Conservation (phyloP, 192 early-diverging fungal species). For the Chytriomyces confervae region DNA sequence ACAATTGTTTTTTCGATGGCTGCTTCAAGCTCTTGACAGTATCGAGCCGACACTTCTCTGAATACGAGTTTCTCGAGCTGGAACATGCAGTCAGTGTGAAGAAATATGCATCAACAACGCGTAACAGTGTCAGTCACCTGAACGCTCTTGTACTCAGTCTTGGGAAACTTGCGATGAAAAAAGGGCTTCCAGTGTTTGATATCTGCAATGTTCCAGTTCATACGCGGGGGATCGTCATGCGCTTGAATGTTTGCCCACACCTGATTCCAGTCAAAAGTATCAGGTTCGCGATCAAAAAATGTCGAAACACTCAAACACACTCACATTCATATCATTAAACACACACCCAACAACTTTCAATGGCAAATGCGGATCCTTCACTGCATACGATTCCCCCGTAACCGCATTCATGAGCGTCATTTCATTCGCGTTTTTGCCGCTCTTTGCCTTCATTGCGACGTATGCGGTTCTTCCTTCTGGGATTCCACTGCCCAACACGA, state of each 20-base stretch:
- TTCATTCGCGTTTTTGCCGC: background rate
- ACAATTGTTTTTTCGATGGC: conserved; percentile 49
- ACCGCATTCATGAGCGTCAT: conserved; percentile 55
- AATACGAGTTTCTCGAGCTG: conserved; percentile 49
- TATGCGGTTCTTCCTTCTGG: conserved; percentile 53
- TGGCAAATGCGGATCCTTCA: conserved; percentile 47
- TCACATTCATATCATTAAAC: conserved; percentile 61
- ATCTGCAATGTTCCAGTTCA: conserved; percentile 53
- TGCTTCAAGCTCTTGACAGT: conserved; percentile 48
- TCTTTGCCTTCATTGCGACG: conserved; percentile 43
- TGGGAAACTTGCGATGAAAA: too few species aligned
- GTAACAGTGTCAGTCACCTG: too few species aligned
- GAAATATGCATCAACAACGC: too few species aligned
- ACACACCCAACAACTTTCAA: conserved; percentile 51
- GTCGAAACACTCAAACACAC: background rate
- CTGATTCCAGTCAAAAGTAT: conserved; percentile 29
- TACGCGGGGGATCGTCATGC: conserved; percentile 43
- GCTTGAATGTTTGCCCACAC: conserved; percentile 62
- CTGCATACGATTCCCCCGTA: conserved; percentile 40
- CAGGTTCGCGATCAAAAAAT: background rate
- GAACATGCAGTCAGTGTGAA: background rate
- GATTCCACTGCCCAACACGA: conserved; percentile 55
- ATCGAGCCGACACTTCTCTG: conserved; percentile 31
- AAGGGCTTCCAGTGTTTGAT: too few species aligned
- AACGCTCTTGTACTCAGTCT: too few species aligned